Conservation (phyloP, 768 basidiomycete genomes). For the Lactarius evosmus region DNA sequence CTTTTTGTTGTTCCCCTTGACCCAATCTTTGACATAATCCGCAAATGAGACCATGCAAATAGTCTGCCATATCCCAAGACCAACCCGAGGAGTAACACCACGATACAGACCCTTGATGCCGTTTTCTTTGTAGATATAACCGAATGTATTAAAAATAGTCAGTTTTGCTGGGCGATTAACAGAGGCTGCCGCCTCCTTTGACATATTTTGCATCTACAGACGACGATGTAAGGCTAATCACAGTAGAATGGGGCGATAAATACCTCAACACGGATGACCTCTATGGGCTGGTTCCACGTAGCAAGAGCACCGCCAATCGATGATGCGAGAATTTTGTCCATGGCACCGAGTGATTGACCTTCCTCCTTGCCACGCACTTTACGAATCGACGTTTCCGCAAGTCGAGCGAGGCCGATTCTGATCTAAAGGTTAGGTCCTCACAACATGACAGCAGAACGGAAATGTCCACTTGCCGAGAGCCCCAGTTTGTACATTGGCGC, state of each 20-base stretch:
- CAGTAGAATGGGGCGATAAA: conserved; percentile 9
- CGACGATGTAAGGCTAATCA: background rate
- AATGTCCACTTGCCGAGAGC: conserved; percentile 61
- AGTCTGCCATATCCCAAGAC: conserved; percentile 94
- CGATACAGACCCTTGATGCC: conserved; percentile 96
- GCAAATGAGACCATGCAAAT: conserved; percentile 99
- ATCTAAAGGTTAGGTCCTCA: conserved; percentile 20
- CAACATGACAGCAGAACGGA: background rate
- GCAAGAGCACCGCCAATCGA: conserved; percentile 91
- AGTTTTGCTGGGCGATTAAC: conserved; percentile 86
- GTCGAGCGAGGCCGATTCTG: conserved; percentile 95
- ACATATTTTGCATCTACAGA: conserved; percentile 96
- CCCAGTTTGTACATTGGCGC: conserved; percentile 92
- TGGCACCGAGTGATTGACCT: conserved; percentile 63
- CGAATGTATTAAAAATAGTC: conserved; percentile 86
- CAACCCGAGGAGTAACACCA: conserved; percentile 95
- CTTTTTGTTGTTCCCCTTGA: conserved; percentile 38
- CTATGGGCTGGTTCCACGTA: conserved; percentile 99
- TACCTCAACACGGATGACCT: conserved; percentile 95
- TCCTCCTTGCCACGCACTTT: conserved; percentile 76
- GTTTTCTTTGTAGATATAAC: conserved; percentile 95
- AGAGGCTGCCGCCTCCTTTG: conserved; percentile 61
- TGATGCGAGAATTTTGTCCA: conserved; percentile 88
- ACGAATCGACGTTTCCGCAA: conserved; percentile 81
- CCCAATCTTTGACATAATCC: conserved; percentile 90